Evolutionary conservation across 805 yeast genomes (phyloP).

Genomic region (Candida takata): DNA sequence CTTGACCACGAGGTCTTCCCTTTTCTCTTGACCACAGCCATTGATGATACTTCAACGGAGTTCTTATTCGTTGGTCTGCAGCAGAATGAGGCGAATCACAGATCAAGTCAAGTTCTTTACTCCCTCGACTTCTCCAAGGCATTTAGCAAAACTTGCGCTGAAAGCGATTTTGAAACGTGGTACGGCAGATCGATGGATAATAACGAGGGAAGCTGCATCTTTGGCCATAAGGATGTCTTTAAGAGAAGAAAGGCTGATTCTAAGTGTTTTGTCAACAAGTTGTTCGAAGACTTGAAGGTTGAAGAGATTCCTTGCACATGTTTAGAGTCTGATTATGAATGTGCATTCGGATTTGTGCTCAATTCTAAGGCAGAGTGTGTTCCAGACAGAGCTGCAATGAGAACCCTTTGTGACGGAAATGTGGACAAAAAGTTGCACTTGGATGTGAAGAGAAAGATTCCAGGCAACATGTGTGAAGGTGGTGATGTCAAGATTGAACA

Average conservation of each 20-base stretch:
- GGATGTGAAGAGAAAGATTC: constrained; percentile 11
- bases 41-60: constrained; percentile 65
- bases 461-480: constrained; percentile 19
- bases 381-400: constrained; percentile 22
- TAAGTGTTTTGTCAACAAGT: constrained; percentile 44
- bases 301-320: constrained; percentile 58
- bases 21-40: constrained; percentile 43
- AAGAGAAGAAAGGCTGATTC: constrained; percentile 61
- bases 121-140: constrained; percentile 55
- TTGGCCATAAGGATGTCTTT: constrained; percentile 63
- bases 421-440: constrained; percentile 12
- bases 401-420: constrained; percentile 30
- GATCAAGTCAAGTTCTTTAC: constrained; percentile 16
- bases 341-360: constrained; percentile 46
- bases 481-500: constrained; percentile 10
- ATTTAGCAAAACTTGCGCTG: constrained; percentile 35
- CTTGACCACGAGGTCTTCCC: constrained; percentile 41
- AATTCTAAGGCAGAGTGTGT: constrained; percentile 43
- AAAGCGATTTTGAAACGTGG: constrained; percentile 59
- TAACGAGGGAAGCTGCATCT: constrained; percentile 42
- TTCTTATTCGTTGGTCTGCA: constrained; percentile 46
- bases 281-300: constrained; percentile 32
- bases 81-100: neutral
- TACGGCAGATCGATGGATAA: constrained; percentile 37
- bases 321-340: constrained; percentile 59